Percentiles rank a stretch among this genome's conserved stretches.
Conservation (phyloP, 768 basidiomycete genomes). For the Leccinum fibrillosum region DNA sequence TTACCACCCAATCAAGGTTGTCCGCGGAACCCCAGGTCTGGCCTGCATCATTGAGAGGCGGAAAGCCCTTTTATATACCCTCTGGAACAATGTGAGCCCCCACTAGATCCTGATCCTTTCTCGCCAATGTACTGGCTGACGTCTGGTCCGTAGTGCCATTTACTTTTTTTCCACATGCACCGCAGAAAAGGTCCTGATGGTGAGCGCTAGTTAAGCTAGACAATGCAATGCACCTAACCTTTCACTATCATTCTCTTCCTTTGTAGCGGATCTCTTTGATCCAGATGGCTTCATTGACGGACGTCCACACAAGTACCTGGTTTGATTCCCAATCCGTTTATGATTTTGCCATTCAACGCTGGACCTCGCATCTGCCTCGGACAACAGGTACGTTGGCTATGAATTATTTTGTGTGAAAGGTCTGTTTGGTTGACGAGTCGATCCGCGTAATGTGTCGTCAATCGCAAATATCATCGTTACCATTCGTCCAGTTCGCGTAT, state of each 20-base stretch:
- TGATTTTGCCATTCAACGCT: slow-evolving; percentile 68
- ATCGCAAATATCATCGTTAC: not conserved
- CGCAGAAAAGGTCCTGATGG: slow-evolving; percentile 36
- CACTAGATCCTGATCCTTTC: not conserved
- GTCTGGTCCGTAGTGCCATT: not conserved
- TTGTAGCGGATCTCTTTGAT: slow-evolving; percentile 44
- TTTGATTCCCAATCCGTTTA: slow-evolving; percentile 57
- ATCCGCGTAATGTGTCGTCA: not conserved
- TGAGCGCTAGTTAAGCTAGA: slow-evolving; percentile 6
- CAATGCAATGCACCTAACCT: not conserved
- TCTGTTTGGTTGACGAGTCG: not conserved
- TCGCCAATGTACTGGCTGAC: not conserved
- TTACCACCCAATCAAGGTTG: slow-evolving; percentile 7
- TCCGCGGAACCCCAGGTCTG: slow-evolving; percentile 14
- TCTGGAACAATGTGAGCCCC: slow-evolving; percentile 28
- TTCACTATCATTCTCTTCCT: not conserved
- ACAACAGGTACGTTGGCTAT: slow-evolving; percentile 37
- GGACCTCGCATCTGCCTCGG: slow-evolving; percentile 64
- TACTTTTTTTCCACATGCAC: slow-evolving; percentile 34
- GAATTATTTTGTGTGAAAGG: not conserved
- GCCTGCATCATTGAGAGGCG: slow-evolving; percentile 17
- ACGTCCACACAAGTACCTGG: slow-evolving; percentile 49
- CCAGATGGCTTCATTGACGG: slow-evolving; percentile 65
- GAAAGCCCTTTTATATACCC: slow-evolving; percentile 55
- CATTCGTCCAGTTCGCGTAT: slow-evolving; percentile 42